Conservation (phyloP, 371 early-diverging fungal genomes). For the Lichtheimia hyalospora region DNA sequence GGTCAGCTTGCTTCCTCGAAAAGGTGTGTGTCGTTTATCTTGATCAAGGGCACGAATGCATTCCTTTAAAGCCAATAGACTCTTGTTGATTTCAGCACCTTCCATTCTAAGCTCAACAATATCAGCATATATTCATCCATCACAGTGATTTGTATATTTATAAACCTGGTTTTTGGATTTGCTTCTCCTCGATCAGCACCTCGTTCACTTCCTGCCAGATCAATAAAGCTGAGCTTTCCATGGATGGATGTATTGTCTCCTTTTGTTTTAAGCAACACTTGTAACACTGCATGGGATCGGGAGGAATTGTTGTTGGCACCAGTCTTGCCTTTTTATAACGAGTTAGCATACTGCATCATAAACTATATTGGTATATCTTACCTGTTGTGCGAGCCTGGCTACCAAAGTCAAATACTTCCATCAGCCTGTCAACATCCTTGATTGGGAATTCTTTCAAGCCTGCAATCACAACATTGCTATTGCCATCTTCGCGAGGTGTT, state of each 20-base stretch:
- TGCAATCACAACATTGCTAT: constrained; percentile 87
- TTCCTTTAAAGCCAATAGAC: constrained; percentile 95
- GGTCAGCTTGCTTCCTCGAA: constrained; percentile 97
- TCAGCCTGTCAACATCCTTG: constrained; percentile 70
- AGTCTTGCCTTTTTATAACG: constrained; percentile 64
- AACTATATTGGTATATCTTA: constrained; percentile 13
- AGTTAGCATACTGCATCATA: not conserved
- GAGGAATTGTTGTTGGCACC: constrained; percentile 95
- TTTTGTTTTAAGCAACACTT: constrained; percentile 78
- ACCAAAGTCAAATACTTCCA: constrained; percentile 92
- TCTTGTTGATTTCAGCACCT: constrained; percentile 99
- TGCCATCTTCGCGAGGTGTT: constrained; percentile 95
- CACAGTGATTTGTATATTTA: constrained; percentile 6
- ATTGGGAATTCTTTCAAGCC: constrained; percentile 86
- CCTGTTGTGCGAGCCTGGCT: constrained; percentile 87
- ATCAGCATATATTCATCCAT: not conserved
- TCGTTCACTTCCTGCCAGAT: constrained; percentile 98
- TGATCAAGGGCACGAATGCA: constrained; percentile 97
- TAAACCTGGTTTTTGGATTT: constrained; percentile 81
- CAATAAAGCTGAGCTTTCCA: constrained; percentile 96
- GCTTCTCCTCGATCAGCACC: constrained; percentile 97
- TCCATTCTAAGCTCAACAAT: constrained; percentile 70
- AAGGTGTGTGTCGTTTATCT: constrained; percentile 93
- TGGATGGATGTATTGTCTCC: constrained; percentile 47
- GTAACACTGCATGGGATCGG: constrained; percentile 97